phyloP scores from a whole-genome alignment of 345 rosid genomes.

The Noccaea caerulescens region DNA sequence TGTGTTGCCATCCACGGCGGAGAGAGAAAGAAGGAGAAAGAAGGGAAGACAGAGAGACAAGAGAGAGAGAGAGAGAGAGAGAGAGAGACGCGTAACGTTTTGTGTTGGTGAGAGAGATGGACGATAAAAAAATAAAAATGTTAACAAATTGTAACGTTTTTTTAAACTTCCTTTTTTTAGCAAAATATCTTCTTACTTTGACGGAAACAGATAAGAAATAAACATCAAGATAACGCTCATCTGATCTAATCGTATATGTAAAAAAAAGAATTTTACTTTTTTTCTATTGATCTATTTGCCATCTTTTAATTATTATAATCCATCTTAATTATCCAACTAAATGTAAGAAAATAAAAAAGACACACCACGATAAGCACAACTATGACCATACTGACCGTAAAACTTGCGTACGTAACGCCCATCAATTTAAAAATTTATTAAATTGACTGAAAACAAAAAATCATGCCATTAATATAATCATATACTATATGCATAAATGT shows the following conservation, averaged over 20 bases:
- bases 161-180: slow-evolving; percentile 27
- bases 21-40: slow-evolving; percentile 18
- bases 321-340: too few relatives aligned
- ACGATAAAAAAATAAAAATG: slow-evolving; percentile 8
- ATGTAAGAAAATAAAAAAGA: too few relatives aligned
- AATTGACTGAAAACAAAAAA: too few relatives aligned
- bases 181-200: not conserved
- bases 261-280: not conserved
- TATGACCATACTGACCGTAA: too few relatives aligned
- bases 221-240: slow-evolving; percentile 26
- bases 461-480: too few relatives aligned
- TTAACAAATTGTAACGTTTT: slow-evolving; percentile 14
- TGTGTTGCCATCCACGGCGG: slow-evolving; percentile 40
- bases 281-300: not conserved
- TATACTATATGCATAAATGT: too few relatives aligned
- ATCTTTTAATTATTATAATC: too few relatives aligned
- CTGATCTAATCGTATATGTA: not conserved
- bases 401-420: too few relatives aligned
- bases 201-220: slow-evolving; percentile 25
- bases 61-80: not conserved
- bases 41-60: not conserved
- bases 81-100: slow-evolving; percentile 3
- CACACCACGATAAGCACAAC: too few relatives aligned
- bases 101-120: slow-evolving; percentile 3
- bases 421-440: too few relatives aligned